Evolutionary conservation across 75 land plant species (phyloP), one percentile per base, ranked within the genome.

Genomic region (Pseudotsuga menziesii): DNA sequence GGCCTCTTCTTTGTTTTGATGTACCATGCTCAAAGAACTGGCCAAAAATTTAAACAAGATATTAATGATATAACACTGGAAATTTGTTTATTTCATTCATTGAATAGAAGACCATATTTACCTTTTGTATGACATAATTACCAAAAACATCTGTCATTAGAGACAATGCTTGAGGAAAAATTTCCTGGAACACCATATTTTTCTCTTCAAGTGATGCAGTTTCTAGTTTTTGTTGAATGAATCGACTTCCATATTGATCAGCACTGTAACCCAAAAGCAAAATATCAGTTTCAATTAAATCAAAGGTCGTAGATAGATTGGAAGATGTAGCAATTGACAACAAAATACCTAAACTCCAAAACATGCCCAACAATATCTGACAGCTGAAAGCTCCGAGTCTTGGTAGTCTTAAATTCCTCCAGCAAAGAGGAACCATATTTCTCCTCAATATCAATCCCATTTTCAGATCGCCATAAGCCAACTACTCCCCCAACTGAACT

Each of bases 111-210:
- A 71, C 7, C 60, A 14, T 16, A n/a, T 52, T 80, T 76, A 97
- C 99, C 95, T 97, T 97, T 29, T 97, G 99, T 76, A 97, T 95
- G 54, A 97, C 98, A 86, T 97, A 97, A 35, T 97, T 97, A n/a
- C 99, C 99, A 88, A 97, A 97, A 4, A 97, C 99, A 83, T 97
- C 99, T 67, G 96, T 92, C 95, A 97, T 97, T 35, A 97, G 77
- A 54, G 83, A 84, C 57, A 92, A 78, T 32, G 98, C 99, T 77
- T 89, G 98, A n/a, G 95, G 96, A 36, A 97, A 78, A 26, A 97
- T 91, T 86, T 97, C 99, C 61, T 79, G 77, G 74, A 97, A 97
- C 55, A 97, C 99, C 61, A 87, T 77, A 66, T 81, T 88, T 86
- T 95, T 97, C 77, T 95, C 99, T 75, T 94, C 96, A 59, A 71